Base-by-base conservation (phyloP, 257 asterid genomes). In the Ajuga chamaepitys region DNA sequence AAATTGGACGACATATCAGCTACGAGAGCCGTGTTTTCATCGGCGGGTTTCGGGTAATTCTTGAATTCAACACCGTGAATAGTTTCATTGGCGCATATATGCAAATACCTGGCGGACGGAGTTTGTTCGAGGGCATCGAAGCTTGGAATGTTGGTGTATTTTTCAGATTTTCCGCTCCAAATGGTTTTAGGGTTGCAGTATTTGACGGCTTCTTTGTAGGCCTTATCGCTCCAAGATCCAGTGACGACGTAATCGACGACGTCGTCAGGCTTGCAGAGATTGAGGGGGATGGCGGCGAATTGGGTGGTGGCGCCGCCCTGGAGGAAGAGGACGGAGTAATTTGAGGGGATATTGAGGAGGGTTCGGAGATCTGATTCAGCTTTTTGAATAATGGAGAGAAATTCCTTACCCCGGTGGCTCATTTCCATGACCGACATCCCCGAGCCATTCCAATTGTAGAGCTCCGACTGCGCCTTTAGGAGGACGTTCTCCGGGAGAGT, bases 241-340 rank as follows among this genome's bases (percentile, higher is more conserved):
- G 96, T 88, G 68, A 88, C 78, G 34, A 88, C 61, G 76, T 70
- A 88, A 66, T 88, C 96, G 9, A 84, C 93, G 28, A 50, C 28
- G 69, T 86, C 85, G 0, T 70, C 59, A 0, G 88, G 38, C 40
- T 53, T 53, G 59, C 89, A 80, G 48, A 87, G 58, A 26, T 90
- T 90, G 77, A 89, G 91, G 1, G 97, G 97, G 66, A 85, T 5
- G 64, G 90, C 86, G 47, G 97, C 85, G 75, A 89, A 89, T 60
- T 87, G 97, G 47, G 97, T 83, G 77, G 95, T 90, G 85, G 97
- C 97, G 64, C 95, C 95, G 21, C 97, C 97, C 68, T 90, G 97
- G 56, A 90, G 88, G 86, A 90, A 87, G 47, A 90, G 87, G 51
- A 90, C 95, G 20, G 84, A 80, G 77, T 90, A 90, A 37, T 83